phyloP scores from a whole-genome alignment of 208 protist species.

The Trypanosoma lewisi region DNA sequence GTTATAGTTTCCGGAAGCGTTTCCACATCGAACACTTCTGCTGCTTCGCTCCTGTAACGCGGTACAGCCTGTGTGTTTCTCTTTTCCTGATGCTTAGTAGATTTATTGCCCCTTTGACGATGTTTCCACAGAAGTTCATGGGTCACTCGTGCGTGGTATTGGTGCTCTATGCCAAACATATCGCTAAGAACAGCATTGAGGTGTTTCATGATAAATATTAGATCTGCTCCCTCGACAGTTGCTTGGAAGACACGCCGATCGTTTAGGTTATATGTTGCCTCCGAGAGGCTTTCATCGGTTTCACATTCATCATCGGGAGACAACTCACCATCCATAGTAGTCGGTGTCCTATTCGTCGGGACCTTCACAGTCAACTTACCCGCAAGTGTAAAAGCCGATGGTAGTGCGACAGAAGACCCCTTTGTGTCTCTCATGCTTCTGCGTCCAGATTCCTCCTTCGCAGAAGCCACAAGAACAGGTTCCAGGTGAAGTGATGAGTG shows the following conservation, averaged over 20 bases:
- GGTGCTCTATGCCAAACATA: constrained; percentile 77
- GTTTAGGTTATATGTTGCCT: constrained; percentile 45
- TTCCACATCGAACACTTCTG: neutral
- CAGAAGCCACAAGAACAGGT: neutral
- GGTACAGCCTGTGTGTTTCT: neutral
- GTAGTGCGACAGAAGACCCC: neutral
- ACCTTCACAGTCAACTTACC: constrained; percentile 39
- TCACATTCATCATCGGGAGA: constrained; percentile 22
- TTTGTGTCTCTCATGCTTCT: neutral
- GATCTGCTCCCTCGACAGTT: constrained; percentile 46
- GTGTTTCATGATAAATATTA: constrained; percentile 69
- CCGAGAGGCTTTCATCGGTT: constrained; percentile 1
- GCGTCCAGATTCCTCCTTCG: neutral
- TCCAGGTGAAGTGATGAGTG: constrained; percentile 45
- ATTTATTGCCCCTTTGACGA: neutral
- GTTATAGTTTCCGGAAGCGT: neutral
- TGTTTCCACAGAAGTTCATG: neutral
- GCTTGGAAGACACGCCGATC: constrained; percentile 44
- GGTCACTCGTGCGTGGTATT: constrained; percentile 26
- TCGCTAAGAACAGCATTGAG: constrained; percentile 75
- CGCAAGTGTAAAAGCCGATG: constrained; percentile 31
- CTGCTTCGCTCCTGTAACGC: constrained; percentile 19
- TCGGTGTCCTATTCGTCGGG: neutral
- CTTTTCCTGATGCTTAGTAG: neutral
- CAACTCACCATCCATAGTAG: neutral